Evolutionary conservation across 768 basidiomycete species (phyloP), one percentile per base, ranked within the genome.

Genomic region (Phylloporus sp.): DNA sequence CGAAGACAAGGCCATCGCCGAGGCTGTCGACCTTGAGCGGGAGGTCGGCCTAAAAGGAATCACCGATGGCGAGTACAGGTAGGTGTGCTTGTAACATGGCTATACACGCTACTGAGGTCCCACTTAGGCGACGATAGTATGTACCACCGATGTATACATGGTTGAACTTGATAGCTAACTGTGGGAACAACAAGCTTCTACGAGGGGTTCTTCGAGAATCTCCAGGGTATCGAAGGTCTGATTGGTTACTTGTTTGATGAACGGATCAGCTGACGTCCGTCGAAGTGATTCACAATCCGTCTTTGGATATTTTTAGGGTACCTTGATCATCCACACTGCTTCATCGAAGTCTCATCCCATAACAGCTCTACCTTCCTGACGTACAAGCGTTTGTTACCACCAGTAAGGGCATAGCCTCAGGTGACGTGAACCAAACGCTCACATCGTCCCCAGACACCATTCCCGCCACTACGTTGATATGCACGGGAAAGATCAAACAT

Each of bases 401-500:
- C 8, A 52, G 65, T 67, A 45, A 11, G 59, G 49, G 4, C 4
- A 32, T 24, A 12, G 13, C 23, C 35, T 12, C 15, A 1, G 32
- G 23, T 18, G 28, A n/a, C 9, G 10, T 18, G 20, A 9, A 7
- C 20, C 11, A 9, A 16, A 32, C 11, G 1, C 20, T 0, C 27
- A 45, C 28, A 5, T 3, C 23, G 2, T 29, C 32, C 29, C 50
- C 29, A 66, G 64, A 64, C 13, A 53, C 44, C 28, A 61, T 54
- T 32, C 65, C 62, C 24, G 65, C 50, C 3, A 1, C 46, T 10
- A 66, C 64, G 36, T 57, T 52, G 15, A 12, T 67, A 3, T 67
- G 63, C 36, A 65, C 85, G 77, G 75, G 80, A 18, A 86, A 85
- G 66, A 81, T 87, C 54, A 80, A 68, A 68, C 77, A 84, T 40